Evolutionary conservation across 148 eudicot species (phyloP).

Genomic region (Camellia sinensis): DNA sequence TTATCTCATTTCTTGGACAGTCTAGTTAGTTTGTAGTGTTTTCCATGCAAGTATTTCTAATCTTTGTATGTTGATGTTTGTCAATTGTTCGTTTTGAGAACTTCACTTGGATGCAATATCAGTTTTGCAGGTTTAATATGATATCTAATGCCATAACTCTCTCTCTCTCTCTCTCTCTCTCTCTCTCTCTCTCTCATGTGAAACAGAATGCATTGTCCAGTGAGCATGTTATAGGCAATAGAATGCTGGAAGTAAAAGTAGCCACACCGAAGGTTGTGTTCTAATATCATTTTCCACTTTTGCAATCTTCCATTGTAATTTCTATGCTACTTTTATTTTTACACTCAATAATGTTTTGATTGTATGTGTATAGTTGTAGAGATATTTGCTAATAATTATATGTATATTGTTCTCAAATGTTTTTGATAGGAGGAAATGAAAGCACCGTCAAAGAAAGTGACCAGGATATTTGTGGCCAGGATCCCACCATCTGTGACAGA

Average conservation of each 20-base stretch:
- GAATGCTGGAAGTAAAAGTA: conserved; percentile 84
- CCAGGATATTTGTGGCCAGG: conserved; percentile 96
- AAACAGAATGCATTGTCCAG: conserved; percentile 60
- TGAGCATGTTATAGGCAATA: conserved; percentile 77
- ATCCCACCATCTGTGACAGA: conserved; percentile 84
- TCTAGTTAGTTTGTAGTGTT: neutral
- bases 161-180: conserved; percentile 1
- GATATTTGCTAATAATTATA: neutral
- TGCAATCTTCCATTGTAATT: neutral
- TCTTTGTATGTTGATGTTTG: neutral
- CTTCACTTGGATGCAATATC: neutral
- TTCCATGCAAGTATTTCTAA: neutral
- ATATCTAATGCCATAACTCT: neutral
- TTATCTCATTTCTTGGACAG: neutral
- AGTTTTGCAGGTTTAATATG: neutral
- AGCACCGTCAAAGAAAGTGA: conserved; percentile 80
- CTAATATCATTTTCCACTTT: neutral
- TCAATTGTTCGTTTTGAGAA: neutral
- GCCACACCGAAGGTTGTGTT: conserved; percentile 74
- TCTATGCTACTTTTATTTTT: neutral
- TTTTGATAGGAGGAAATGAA: conserved; percentile 56
- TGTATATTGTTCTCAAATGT: neutral
- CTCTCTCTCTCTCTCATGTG: conserved; percentile 13
- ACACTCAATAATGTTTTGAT: neutral
- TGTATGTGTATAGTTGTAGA: neutral